phyloP scores from a whole-genome alignment of 2,329 filamentous ascomycete species.

The Alternaria dauci region DNA sequence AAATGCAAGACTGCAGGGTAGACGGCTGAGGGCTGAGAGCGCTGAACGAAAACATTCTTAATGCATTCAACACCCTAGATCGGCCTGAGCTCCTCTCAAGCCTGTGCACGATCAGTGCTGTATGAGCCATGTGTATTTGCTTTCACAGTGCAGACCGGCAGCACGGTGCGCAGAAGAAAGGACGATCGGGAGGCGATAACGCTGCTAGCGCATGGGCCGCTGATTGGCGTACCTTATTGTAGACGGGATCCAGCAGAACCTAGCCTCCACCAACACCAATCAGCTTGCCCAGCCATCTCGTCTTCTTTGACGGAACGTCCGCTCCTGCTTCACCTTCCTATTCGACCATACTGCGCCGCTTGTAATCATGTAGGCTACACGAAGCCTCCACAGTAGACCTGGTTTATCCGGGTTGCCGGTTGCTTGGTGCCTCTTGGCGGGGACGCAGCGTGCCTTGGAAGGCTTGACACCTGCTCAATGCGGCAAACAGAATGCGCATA shows the following conservation, averaged over 20 bases:
- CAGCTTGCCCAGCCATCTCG: slow-evolving; percentile 2
- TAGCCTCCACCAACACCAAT: neutral
- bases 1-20: neutral
- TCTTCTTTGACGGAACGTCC: neutral
- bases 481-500: slow-evolving; percentile 41
- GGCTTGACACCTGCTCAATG: slow-evolving; percentile 44
- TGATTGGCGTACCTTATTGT: neutral
- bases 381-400: slow-evolving; percentile 28
- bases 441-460: slow-evolving; percentile 36
- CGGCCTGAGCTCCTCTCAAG: neutral
- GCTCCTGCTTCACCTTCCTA: slow-evolving; percentile 30
- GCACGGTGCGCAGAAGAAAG: neutral
- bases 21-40: neutral
- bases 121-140: neutral
- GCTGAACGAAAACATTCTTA: neutral
- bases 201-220: neutral
- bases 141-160: neutral
- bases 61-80: neutral
- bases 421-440: slow-evolving; percentile 44
- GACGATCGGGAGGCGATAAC: neutral
- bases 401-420: slow-evolving; percentile 44
- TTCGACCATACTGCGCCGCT: slow-evolving; percentile 26
- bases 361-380: slow-evolving; percentile 22
- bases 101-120: neutral
- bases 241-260: neutral